Evolutionary conservation across 352 stramenopile genomes (phyloP), one percentile per base, ranked within the genome.

Genomic region (Phytophthora meadii): DNA sequence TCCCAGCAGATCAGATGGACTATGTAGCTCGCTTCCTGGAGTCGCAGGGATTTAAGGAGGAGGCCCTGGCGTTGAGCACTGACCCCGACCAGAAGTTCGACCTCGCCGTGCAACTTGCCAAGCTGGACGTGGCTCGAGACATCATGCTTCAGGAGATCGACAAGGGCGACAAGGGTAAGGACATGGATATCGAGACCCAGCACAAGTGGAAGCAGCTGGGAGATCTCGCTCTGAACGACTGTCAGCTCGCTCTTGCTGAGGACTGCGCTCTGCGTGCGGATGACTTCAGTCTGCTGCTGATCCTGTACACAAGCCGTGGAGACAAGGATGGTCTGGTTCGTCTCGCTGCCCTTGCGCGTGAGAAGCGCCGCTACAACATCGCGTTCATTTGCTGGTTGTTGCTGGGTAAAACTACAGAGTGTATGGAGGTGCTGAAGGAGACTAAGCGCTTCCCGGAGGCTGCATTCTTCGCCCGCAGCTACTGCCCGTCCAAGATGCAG

Each of bases 71-170:
- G 28, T 77, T 98, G 2, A 98, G 93, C 41, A 98, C 93, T 19
- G 93, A 98, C 58, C 86, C 89, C 6, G 98, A 99, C 65, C 97
- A 99, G 63, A 98, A 98, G 65, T 99, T 99, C 71, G 97, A 99
- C 57, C 81, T 99, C 15, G 92, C 97, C 0, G 84, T 99, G 24
- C 96, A 99, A 73, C 87, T 99, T 42, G 94, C 95, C 4, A 95
- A 99, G 65, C 86, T 99, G 32, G 93, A 98, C 36, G 82, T 98
- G 41, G 97, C 97, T 2, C 91, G 94, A 42, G 83, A 95, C 28
- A 97, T 99, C 37, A 95, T 99, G 77, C 71, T 98, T 24, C 87
- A 97, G 51, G 96, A 92, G 55, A 88, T 91, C 36, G 77, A 89
- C 55, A 74, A 79, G 60, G 68, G 54, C 6, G 65, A 65, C 42